Percentiles rank a stretch among this genome's conserved stretches.
Conservation (phyloP, 1,284 basidiomycete species). For the Stereum hirsutum region DNA sequence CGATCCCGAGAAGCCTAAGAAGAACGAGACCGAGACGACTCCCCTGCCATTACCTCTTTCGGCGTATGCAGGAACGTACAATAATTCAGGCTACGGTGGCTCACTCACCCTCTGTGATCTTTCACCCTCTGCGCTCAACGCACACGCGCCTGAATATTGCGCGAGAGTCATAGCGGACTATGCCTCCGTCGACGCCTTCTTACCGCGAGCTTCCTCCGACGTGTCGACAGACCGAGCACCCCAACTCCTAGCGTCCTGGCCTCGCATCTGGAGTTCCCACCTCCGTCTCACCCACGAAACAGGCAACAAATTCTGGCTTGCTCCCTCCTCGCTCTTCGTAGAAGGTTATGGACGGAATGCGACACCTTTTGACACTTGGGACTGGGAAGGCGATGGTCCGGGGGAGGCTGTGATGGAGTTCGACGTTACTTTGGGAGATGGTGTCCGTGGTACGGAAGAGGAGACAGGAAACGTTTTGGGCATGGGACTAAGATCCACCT, state of each 20-base stretch:
- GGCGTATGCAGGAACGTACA: conserved; percentile 7
- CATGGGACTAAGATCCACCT: no score
- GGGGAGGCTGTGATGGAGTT: no score
- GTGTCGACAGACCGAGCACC: neutral
- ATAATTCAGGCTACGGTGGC: conserved; percentile 3
- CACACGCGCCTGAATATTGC: no score
- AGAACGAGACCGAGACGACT: neutral
- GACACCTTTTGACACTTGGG: conserved; percentile 18
- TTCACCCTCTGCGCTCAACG: conserved; percentile 7
- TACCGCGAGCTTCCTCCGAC: neutral
- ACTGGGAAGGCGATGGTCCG: no score
- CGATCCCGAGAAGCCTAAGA: no score
- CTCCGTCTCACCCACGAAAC: conserved; percentile 12
- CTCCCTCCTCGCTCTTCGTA: conserved; percentile 15
- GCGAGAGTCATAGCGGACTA: no score
- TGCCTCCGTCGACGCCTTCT: neutral
- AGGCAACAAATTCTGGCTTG: conserved; percentile 13
- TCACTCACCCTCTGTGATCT: conserved; percentile 5
- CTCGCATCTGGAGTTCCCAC: conserved; percentile 17
- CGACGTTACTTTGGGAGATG: no score
- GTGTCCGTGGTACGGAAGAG: no score
- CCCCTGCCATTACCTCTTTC: neutral
- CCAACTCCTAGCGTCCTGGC: conserved; percentile 13
- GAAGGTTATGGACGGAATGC: conserved; percentile 17
- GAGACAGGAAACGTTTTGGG: no score